Base-by-base conservation (phyloP, 371 early-diverging fungal genomes). In the Syncephalastrum contaminatum region DNA sequence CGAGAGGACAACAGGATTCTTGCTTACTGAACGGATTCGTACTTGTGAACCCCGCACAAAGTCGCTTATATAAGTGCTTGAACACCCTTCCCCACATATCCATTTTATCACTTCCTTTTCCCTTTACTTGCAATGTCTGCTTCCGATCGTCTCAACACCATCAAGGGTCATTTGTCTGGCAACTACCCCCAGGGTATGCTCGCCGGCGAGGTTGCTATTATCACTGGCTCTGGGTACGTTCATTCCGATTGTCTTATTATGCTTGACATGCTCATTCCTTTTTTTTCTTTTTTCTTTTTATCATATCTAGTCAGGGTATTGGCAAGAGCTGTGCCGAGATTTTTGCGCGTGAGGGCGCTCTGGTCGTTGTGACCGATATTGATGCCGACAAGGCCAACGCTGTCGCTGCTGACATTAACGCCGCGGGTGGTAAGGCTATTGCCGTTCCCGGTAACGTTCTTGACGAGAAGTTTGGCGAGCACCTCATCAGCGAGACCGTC, bases 321-420 rank as follows among this genome's bases (percentile, higher is more conserved):
- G 91, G 91, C 58, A 83, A 83, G 69, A 88, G 88, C 74, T 74
- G 85, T 55, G 81, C 85, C 51, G 73, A 88, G 51, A 69, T 87
- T 52, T 91, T 88, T 67, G 91, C 88, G 54, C 87, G 87, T 62
- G 91, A 91, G 71, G 91, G 91, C 61, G 88, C 88, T 50, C 62
- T 75, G 41, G 88, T 89, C 36, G 88, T 88, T 40, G 80, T 81
- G 53, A 83, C 85, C 44, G 91, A 91, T 70, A 80, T 91, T 54
- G 86, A 71, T 56, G 67, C 69, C 48, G 65, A 57, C 66, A 82
- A 82, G 65, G 73, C 81, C 40, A 70, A 83, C 45, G 79, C 75
- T 44, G 82, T 85, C 21, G 84, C 86, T 51, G 73, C 79, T 43
- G 84, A 83, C 58, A 85, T 89, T 57, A 76, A 70, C 43, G 77